A percentile compares a stretch with the other conserved stretches of the same genome.
phyloP scores from a whole-genome alignment of 768 basidiomycete species.

The Lactarius sanguifluus region DNA sequence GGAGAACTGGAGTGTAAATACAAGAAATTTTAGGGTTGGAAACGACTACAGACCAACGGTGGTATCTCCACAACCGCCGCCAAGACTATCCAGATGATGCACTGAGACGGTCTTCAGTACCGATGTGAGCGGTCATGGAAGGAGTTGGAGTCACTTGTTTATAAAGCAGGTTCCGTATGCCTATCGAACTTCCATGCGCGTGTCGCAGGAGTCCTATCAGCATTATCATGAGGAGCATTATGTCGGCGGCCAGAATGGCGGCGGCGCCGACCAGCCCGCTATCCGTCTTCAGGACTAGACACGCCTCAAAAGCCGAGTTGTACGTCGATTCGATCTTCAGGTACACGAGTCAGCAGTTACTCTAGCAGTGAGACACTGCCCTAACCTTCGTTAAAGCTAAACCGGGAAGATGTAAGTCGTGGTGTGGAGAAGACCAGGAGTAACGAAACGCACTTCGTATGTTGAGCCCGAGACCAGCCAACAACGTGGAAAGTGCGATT shows the following conservation, averaged over 20 bases:
- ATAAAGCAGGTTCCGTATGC: background rate
- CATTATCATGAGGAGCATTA: background rate
- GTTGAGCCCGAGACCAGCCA: background rate
- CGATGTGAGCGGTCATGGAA: background rate
- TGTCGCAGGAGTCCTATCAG: background rate
- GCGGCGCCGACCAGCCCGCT: background rate
- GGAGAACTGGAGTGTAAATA: background rate
- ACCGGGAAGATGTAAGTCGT: background rate
- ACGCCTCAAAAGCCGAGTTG: background rate
- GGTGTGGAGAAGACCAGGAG: background rate
- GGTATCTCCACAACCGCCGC: slow-evolving; percentile 4
- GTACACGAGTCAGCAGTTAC: background rate
- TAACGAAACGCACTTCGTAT: slow-evolving; percentile 1
- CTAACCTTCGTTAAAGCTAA: background rate
- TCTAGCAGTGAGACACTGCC: background rate
- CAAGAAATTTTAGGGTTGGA: background rate
- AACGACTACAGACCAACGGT: background rate
- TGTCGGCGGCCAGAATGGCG: background rate
- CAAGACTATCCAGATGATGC: slow-evolving; percentile 7
- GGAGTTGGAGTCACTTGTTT: background rate
- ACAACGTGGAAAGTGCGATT: background rate
- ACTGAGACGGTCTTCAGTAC: background rate
- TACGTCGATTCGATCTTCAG: background rate
- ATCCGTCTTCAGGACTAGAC: background rate
- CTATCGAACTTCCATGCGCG: background rate